Base-by-base conservation (phyloP, 2,329 filamentous ascomycete species). In the Pseudogymnoascus sp. region DNA sequence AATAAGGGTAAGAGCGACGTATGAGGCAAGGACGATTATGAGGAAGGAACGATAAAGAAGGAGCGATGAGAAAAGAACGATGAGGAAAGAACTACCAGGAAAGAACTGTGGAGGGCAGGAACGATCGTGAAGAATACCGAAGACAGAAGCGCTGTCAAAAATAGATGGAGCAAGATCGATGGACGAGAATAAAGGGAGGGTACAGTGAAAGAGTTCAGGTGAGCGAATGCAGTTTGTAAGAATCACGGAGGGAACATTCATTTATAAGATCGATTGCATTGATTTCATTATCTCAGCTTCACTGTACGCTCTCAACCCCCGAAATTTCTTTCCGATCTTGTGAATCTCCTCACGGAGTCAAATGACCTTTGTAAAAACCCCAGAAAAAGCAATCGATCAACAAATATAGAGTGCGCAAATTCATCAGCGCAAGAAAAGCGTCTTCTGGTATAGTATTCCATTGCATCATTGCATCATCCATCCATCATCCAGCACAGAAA, bases 401-500 rank as follows among this genome's bases (percentile, higher is more conserved):
- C 39, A 43, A 6, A 43, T 43, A 43, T 25, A 43, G 14, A 22
- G 39, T 35, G 34, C 39, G 39, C 39, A 18, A 43, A 43, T 43
- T n/a, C 20, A 43, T 43, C 20, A 43, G 39, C 39, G 39, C 39
- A 20, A 32, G 22, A 30, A 30, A 50, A 50, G 18, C 7, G 4
- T 30, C 43, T 50, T 50, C 43, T 50, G 25, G 43, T 50, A 50
- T 50, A 30, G 43, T 50, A 30, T 30, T 3, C 43, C 43, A 30
- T 50, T 18, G 25, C 43, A 50, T 32, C 43, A 50, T 50, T n/a
- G 14, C 25, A 50, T 50, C 43, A 50, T 50, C 22, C 43, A 50
- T 50, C 43, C 43, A 50, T 50, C 43, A 50, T 12, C 22, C 43
- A 30, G 43, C 38, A 60, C 14, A 59, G 35, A 30, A 22, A 59